Conservation (phyloP, 2,329 filamentous ascomycete species). For the Grosmannia penicillata region DNA sequence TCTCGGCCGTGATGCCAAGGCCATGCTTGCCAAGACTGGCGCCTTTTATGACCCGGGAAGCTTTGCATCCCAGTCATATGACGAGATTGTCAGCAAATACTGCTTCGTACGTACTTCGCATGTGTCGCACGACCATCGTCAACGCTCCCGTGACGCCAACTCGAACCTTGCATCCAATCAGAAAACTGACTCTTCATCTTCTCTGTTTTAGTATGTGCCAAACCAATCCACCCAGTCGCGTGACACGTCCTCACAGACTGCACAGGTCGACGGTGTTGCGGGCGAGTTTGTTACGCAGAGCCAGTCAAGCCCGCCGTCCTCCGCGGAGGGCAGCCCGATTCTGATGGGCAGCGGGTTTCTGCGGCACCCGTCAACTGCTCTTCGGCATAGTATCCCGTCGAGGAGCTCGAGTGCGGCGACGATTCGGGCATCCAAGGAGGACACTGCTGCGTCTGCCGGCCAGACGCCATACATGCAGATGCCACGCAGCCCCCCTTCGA, state of each 20-base stretch:
- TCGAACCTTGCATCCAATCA: too few species aligned
- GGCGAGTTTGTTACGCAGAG: conserved; percentile 19
- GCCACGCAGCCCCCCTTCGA: conserved; percentile 13
- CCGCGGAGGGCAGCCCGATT: conserved; percentile 23
- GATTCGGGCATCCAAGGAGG: too few species aligned
- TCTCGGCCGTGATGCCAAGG: conserved; percentile 1
- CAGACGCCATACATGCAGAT: background rate
- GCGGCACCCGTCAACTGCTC: conserved; percentile 21
- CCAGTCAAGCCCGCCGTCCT: conserved; percentile 20
- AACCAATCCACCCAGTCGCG: conserved; percentile 37
- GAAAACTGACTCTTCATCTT: conserved; percentile 5
- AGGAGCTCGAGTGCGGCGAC: conserved; percentile 12
- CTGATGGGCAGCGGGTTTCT: conserved; percentile 11
- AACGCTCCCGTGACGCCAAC: conserved; percentile 6
- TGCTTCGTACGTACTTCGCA: conserved; percentile 83
- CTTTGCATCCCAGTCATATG: conserved; percentile 79
- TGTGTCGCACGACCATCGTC: conserved; percentile 12
- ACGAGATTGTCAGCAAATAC: conserved; percentile 96
- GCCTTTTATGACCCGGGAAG: conserved; percentile 24
- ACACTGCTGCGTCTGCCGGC: background rate
- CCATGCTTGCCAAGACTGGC: conserved; percentile 8
- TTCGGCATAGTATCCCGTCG: conserved; percentile 27
- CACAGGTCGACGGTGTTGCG: conserved; percentile 27
- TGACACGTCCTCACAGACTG: conserved; percentile 29
- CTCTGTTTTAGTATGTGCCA: conserved; percentile 40